These are phyloP conservation scores for Ophiostoma novo-ulmi DNA, from an alignment of 2,329 filamentous ascomycete genomes.

Conservation along the genomic window DNA sequence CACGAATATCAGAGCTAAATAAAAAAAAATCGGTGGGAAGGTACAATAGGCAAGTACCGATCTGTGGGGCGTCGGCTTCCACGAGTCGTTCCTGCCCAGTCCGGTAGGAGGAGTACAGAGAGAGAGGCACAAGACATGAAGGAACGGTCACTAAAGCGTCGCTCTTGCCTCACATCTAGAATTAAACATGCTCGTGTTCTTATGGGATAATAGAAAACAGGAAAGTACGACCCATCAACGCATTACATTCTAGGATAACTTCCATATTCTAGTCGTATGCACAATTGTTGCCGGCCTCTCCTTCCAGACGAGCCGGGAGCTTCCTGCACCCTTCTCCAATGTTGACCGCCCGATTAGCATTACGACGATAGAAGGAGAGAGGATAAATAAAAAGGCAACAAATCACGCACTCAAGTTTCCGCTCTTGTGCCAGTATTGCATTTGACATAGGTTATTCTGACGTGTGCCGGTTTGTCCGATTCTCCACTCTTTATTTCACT, in stretches of 20 bases:
- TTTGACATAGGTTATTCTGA: neutral
- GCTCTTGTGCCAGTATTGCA: neutral
- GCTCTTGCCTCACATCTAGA: neutral
- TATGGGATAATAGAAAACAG: neutral
- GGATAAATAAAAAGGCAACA: neutral
- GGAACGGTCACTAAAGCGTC: neutral
- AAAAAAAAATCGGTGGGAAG: neutral
- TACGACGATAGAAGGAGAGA: neutral
- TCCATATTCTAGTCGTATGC: neutral
- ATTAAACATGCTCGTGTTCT: neutral
- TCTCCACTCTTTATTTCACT: conserved; percentile 6
- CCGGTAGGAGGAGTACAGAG: too few relatives aligned
- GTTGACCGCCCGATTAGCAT: conserved; percentile 9
- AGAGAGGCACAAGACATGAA: neutral
- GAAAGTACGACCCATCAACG: neutral
- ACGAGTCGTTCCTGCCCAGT: too few relatives aligned
- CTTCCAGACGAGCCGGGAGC: conserved; percentile 3
- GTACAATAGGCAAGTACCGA: neutral
- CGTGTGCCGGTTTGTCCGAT: conserved; percentile 13
- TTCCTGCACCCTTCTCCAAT: conserved; percentile 7
- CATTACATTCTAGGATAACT: neutral
- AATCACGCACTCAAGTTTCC: neutral
- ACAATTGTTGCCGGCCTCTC: neutral
- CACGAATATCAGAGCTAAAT: neutral
- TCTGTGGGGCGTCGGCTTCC: neutral